Evolutionary conservation across 306 rosid genomes (phyloP).

Genomic region (Trifolium pratense): DNA sequence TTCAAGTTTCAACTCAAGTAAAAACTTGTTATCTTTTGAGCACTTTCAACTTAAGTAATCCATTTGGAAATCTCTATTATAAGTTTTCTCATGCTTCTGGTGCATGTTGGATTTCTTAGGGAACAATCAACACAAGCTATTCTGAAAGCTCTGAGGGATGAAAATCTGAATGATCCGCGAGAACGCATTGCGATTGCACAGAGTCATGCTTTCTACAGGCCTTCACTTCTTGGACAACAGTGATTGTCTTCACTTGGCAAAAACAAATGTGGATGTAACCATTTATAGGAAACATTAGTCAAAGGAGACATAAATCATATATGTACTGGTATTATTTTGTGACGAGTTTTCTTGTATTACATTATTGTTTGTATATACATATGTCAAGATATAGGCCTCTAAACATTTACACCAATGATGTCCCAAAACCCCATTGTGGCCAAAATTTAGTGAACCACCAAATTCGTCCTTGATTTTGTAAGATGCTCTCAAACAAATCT

Average conservation of each 20-base stretch:
- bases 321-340: constrained; percentile 33
- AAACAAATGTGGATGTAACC: constrained; percentile 42
- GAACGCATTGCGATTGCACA: constrained; percentile 94
- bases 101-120: constrained; percentile 55
- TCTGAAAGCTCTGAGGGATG: constrained; percentile 86
- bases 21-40: no score
- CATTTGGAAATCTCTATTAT: constrained; percentile 28
- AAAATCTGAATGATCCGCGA: constrained; percentile 88
- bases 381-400: constrained; percentile 34
- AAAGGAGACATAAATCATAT: constrained; percentile 24
- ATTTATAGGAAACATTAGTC: constrained; percentile 37
- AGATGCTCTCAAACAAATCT: no score
- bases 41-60: constrained; percentile 13
- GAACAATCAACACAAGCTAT: constrained; percentile 81
- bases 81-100: constrained; percentile 27
- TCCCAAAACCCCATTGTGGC: neutral
- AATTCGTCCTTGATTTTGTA: no score
- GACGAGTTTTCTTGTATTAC: constrained; percentile 30
- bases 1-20: constrained; percentile 23
- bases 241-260: constrained; percentile 42
- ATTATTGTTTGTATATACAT: constrained; percentile 28
- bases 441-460: no score
- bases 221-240: constrained; percentile 83
- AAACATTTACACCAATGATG: constrained; percentile 23
- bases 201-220: constrained; percentile 86